Conservation (phyloP, 176 grass and related monocot species). For the Rhynchospora tenuis region DNA sequence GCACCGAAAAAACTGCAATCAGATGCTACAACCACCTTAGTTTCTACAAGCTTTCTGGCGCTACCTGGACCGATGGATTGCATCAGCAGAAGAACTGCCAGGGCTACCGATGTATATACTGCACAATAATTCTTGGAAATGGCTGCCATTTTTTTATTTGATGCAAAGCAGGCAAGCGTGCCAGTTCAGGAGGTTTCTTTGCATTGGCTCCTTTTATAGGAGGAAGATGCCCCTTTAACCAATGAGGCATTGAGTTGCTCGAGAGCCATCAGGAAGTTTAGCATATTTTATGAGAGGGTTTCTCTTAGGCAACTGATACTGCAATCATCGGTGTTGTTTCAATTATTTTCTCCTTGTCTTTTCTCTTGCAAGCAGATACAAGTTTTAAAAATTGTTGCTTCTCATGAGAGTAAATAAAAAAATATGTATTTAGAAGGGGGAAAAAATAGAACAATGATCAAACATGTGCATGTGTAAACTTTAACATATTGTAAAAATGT, state of each 20-base stretch:
- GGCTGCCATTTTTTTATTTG: constrained; percentile 2
- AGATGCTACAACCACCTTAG: background rate
- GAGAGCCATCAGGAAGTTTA: background rate
- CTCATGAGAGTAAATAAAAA: too few relatives aligned
- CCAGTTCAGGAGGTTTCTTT: background rate
- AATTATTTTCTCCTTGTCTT: background rate
- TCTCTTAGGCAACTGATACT: background rate
- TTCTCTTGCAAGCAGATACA: background rate
- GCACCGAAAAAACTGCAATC: background rate
- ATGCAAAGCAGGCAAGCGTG: background rate
- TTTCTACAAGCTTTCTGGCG: background rate
- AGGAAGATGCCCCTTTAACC: background rate
- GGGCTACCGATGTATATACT: background rate
- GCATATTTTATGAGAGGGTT: background rate
- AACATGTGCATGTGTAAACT: too few relatives aligned
- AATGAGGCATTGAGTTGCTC: background rate
- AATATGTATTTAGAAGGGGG: too few relatives aligned
- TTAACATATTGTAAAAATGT: too few relatives aligned
- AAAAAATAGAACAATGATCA: too few relatives aligned
- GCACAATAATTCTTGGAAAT: background rate
- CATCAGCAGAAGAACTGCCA: background rate
- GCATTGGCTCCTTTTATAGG: constrained; percentile 9
- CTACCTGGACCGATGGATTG: background rate
- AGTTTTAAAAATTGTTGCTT: too few relatives aligned
- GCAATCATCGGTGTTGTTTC: background rate